Evolutionary conservation across 2,329 filamentous ascomycete genomes (phyloP).

Genomic region (Uncinocarpus reesii): DNA sequence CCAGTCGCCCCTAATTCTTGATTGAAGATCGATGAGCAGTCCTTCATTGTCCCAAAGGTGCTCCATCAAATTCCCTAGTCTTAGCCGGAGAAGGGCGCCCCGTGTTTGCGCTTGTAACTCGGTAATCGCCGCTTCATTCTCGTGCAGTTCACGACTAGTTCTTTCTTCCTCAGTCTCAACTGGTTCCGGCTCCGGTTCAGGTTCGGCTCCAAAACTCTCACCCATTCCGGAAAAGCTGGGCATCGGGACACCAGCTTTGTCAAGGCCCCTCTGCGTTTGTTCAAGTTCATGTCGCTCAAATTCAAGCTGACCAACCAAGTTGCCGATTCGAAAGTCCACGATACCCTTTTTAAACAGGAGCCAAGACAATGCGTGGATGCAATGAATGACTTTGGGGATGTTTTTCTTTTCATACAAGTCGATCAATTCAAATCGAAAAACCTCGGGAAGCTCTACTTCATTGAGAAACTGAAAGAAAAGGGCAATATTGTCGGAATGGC

Average conservation of each 20-base stretch:
- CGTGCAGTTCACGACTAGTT: constrained; percentile 67
- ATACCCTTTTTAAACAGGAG: constrained; percentile 91
- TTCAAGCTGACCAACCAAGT: constrained; percentile 88
- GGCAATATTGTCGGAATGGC: constrained; percentile 96
- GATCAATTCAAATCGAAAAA: constrained; percentile 94
- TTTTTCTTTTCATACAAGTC: constrained; percentile 99
- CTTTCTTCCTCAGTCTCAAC: constrained; percentile 83
- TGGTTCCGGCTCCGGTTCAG: constrained; percentile 60
- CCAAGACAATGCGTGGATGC: constrained; percentile 94
- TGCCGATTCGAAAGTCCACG: constrained; percentile 90
- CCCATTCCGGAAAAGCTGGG: constrained; percentile 97
- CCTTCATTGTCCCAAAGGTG: constrained; percentile 77
- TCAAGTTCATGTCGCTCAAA: constrained; percentile 97
- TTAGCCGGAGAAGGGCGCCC: constrained; percentile 67
- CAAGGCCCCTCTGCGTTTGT: constrained; percentile 90
- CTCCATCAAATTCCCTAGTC: constrained; percentile 75
- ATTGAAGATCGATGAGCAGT: constrained; percentile 68
- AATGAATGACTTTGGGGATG: constrained; percentile 97
- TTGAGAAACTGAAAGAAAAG: constrained; percentile 91
- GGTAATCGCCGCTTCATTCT: constrained; percentile 59
- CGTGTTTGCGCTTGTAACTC: constrained; percentile 82
- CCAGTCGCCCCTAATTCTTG: constrained; percentile 78
- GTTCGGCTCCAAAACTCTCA: constrained; percentile 79
- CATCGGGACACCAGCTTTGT: constrained; percentile 91
- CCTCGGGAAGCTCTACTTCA: constrained; percentile 81